phyloP scores from a whole-genome alignment of 1,284 basidiomycete species.

The Cutaneotrichosporon dermatis region DNA sequence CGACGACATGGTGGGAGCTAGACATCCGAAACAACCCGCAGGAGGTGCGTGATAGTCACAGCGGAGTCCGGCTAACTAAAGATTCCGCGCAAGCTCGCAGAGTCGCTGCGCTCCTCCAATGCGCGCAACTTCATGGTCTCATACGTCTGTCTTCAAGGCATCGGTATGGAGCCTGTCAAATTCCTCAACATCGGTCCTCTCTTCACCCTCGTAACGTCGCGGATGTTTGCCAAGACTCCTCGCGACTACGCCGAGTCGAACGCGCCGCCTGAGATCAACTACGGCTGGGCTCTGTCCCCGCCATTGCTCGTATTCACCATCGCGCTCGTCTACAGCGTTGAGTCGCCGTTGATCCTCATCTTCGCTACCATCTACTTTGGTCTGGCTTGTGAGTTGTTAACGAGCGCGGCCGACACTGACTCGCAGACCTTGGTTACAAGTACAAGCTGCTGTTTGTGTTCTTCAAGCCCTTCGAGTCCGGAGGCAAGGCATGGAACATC shows the following conservation, averaged over 20 bases:
- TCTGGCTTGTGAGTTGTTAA: constrained; percentile 57
- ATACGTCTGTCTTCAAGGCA: constrained; percentile 87
- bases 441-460: constrained; percentile 81
- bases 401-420: neutral
- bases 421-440: constrained; percentile 79
- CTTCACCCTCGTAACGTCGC: constrained; percentile 66
- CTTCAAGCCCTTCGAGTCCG: constrained; percentile 49
- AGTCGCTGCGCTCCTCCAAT: constrained; percentile 64
- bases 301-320: constrained; percentile 94
- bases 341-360: constrained; percentile 86
- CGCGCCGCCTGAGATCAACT: constrained; percentile 93
- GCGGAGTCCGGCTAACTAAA: constrained; percentile 49
- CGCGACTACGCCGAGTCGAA: constrained; percentile 92
- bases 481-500: constrained; percentile 69
- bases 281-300: constrained; percentile 86
- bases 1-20: constrained; percentile 69
- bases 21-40: constrained; percentile 78
- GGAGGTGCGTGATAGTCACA: constrained; percentile 27
- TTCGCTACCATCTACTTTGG: constrained; percentile 96
- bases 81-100: constrained; percentile 82
- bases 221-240: constrained; percentile 30
- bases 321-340: constrained; percentile 88
- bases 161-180: constrained; percentile 93
- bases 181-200: constrained; percentile 82
- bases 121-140: constrained; percentile 85